Conservation (phyloP, 495 filamentous ascomycete species). For the Hyaloscypha bicolor region DNA sequence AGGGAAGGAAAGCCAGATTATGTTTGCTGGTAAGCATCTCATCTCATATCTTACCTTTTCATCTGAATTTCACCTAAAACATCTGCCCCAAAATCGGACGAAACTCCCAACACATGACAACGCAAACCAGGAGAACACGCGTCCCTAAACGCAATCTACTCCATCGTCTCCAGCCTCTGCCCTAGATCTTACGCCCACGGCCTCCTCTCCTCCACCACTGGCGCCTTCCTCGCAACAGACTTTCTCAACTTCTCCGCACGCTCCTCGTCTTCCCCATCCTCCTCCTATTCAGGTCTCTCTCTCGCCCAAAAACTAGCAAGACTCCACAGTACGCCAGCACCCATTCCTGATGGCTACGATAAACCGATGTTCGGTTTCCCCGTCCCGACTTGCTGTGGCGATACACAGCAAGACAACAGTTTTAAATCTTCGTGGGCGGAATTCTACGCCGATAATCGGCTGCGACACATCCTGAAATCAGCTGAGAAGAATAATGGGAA, state of each 20-base stretch:
- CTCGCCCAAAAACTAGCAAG: conserved; percentile 77
- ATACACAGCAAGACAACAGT: conserved; percentile 76
- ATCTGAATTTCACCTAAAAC: neutral
- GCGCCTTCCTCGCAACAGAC: conserved; percentile 70
- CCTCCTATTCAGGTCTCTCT: conserved; percentile 44
- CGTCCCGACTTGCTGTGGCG: conserved; percentile 76
- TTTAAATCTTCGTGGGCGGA: conserved; percentile 73
- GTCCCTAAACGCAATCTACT: conserved; percentile 79
- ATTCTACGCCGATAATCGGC: conserved; percentile 77
- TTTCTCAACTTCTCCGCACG: conserved; percentile 66
- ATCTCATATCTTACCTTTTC: neutral
- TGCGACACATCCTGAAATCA: conserved; percentile 62
- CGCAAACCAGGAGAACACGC: conserved; percentile 67
- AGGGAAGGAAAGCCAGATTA: conserved; percentile 63
- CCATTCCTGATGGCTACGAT: conserved; percentile 58
- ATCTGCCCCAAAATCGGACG: neutral
- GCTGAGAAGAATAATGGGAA: conserved; percentile 62
- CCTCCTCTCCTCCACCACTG: conserved; percentile 50
- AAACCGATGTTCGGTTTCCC: conserved; percentile 77
- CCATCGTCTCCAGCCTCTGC: conserved; percentile 70
- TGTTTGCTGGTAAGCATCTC: conserved; percentile 66
- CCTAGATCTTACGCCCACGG: conserved; percentile 74
- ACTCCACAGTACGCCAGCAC: conserved; percentile 77
- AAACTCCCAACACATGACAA: conserved; percentile 6
- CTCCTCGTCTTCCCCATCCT: conserved; percentile 31